Evolutionary conservation across 2,329 filamentous ascomycete species (phyloP).

Genomic region (Emergomyces africanus): DNA sequence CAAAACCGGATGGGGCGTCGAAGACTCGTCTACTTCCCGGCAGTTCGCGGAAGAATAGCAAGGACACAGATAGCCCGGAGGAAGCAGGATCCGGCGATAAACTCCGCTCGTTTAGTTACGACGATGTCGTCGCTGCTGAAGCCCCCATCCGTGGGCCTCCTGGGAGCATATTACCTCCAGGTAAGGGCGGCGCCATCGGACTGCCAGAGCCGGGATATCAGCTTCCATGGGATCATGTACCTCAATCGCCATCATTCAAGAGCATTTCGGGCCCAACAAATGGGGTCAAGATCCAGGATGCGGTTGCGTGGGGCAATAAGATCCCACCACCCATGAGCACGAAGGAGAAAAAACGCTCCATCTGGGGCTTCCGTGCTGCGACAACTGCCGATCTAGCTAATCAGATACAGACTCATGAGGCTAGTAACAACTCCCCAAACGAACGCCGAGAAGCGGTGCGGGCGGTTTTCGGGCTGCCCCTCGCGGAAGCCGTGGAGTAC

Average conservation of each 20-base stretch:
- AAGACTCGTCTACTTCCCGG: conserved; percentile 17
- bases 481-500: conserved; percentile 75
- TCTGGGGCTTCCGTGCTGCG: conserved; percentile 53
- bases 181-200: neutral
- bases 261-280: conserved; percentile 80
- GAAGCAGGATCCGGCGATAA: conserved; percentile 17
- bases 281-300: conserved; percentile 69
- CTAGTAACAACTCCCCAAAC: conserved; percentile 30
- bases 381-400: conserved; percentile 52
- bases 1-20: conserved; percentile 5
- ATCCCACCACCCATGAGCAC: conserved; percentile 35
- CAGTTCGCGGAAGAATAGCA: conserved; percentile 18
- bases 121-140: conserved; percentile 44
- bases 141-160: conserved; percentile 40
- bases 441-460: conserved; percentile 44
- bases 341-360: conserved; percentile 69
- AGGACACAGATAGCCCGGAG: conserved; percentile 29
- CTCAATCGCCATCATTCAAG: conserved; percentile 29
- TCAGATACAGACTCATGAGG: conserved; percentile 23
- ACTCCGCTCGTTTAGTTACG: conserved; percentile 42
- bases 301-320: conserved; percentile 76
- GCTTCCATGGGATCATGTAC: conserved; percentile 19
- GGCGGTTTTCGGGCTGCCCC: conserved; percentile 70
- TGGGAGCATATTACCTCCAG: conserved; percentile 23
- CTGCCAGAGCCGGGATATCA: conserved; percentile 17